Evolutionary conservation across 2,329 filamentous ascomycete species (phyloP).

Genomic region (Fusarium denticulatum): DNA sequence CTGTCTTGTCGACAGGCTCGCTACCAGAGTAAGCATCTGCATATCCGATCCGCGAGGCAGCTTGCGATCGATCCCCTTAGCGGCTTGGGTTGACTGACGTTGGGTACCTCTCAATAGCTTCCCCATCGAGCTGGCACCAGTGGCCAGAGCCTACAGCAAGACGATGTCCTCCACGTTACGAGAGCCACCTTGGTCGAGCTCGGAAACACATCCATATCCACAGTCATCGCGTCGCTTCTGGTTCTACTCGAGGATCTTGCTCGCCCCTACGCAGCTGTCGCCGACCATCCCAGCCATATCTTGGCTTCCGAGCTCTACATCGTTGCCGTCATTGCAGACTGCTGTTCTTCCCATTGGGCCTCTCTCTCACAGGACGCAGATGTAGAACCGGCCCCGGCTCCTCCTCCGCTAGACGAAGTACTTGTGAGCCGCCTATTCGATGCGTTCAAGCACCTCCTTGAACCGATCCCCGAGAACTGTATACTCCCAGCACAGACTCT

Average conservation of each 20-base stretch:
- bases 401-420: slow-evolving; percentile 57
- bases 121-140: slow-evolving; percentile 70
- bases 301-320: slow-evolving; percentile 72
- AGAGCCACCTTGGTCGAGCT: slow-evolving; percentile 70
- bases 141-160: slow-evolving; percentile 65
- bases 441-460: slow-evolving; percentile 64
- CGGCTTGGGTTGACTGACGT: slow-evolving; percentile 17
- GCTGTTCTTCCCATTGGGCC: slow-evolving; percentile 70
- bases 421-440: slow-evolving; percentile 67
- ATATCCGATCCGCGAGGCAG: neutral
- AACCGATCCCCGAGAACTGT: slow-evolving; percentile 67
- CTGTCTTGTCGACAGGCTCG: slow-evolving; percentile 70
- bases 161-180: slow-evolving; percentile 70
- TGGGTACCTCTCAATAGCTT: slow-evolving; percentile 63
- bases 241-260: slow-evolving; percentile 67
- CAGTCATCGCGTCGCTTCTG: slow-evolving; percentile 67
- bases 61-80: neutral
- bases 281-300: slow-evolving; percentile 67
- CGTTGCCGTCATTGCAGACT: slow-evolving; percentile 71
- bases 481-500: slow-evolving; percentile 66
- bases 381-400: slow-evolving; percentile 36
- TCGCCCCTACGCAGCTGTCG: slow-evolving; percentile 62
- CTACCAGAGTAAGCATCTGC: slow-evolving; percentile 62
- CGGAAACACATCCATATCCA: slow-evolving; percentile 62
- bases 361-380: slow-evolving; percentile 48